Evolutionary conservation across 225 moss, liverwort and hornwort species (phyloP).

Genomic region (Pseudoscleropodium purum): DNA sequence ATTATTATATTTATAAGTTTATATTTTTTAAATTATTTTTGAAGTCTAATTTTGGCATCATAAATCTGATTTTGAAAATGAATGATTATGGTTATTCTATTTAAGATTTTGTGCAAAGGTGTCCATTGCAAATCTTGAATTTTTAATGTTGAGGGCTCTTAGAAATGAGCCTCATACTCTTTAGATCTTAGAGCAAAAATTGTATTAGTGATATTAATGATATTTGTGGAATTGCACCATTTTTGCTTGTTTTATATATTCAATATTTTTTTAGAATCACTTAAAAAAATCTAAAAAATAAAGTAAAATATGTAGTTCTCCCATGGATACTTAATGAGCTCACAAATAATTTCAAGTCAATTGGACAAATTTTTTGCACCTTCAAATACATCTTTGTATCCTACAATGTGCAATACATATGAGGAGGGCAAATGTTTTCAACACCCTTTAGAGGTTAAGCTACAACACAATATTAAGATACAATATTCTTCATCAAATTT

Average conservation of each 20-base stretch:
- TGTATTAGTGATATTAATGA: too few relatives aligned
- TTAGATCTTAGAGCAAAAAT: not conserved
- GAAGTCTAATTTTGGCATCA: not conserved
- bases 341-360: not conserved
- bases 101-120: not conserved
- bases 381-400: not conserved
- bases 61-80: not conserved
- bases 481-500: not conserved
- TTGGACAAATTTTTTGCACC: too few relatives aligned
- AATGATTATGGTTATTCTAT: not conserved
- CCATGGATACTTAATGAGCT: fast-evolving
- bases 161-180: not conserved
- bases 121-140: not conserved
- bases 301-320: fast-evolving
- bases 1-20: fast-evolving
- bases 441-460: fast-evolving
- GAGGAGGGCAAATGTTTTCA: not conserved
- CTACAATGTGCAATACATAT: fast-evolving
- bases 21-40: not conserved
- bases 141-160: not conserved
- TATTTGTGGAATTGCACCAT: too few relatives aligned
- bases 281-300: not conserved
- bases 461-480: too few relatives aligned
- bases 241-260: fast-evolving
- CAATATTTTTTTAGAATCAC: too few relatives aligned